These are phyloP conservation scores for Oxyria digyna DNA, from an alignment of 148 eudicot species.

Conservation along the genomic window DNA sequence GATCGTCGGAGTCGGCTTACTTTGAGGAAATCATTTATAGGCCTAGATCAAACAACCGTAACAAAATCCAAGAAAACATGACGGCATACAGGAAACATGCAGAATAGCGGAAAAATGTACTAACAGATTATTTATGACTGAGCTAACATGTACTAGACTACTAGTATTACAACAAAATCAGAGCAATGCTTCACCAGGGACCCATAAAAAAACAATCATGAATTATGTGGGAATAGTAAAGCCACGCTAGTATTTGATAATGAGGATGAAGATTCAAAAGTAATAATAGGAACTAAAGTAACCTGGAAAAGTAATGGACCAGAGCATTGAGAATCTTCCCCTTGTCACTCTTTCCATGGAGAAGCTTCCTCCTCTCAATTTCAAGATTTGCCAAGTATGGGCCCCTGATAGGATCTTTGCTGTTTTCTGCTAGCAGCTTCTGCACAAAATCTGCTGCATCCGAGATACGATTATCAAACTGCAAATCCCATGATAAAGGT, in stretches of 20 bases:
- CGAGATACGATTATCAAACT: conserved; percentile 65
- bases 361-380: conserved; percentile 66
- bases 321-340: conserved; percentile 45
- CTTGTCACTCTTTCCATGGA: conserved; percentile 60
- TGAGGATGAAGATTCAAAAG: not conserved
- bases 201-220: not conserved
- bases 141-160: not conserved
- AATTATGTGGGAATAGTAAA: not conserved
- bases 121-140: not conserved
- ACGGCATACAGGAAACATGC: not conserved
- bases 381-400: conserved; percentile 75
- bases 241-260: not conserved
- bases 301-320: conserved; percentile 68
- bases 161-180: not conserved
- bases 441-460: conserved; percentile 53
- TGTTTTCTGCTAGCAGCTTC: conserved; percentile 33
- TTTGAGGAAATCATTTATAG: not conserved
- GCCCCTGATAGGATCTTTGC: conserved; percentile 53
- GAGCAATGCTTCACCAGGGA: not conserved
- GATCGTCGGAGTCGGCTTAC: not conserved
- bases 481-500: conserved; percentile 18
- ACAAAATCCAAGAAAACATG: not conserved
- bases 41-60: not conserved
- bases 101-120: not conserved
- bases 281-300: conserved; percentile 7